phyloP scores from a whole-genome alignment of 495 filamentous ascomycete genomes.

The Xylaria palmicola region DNA sequence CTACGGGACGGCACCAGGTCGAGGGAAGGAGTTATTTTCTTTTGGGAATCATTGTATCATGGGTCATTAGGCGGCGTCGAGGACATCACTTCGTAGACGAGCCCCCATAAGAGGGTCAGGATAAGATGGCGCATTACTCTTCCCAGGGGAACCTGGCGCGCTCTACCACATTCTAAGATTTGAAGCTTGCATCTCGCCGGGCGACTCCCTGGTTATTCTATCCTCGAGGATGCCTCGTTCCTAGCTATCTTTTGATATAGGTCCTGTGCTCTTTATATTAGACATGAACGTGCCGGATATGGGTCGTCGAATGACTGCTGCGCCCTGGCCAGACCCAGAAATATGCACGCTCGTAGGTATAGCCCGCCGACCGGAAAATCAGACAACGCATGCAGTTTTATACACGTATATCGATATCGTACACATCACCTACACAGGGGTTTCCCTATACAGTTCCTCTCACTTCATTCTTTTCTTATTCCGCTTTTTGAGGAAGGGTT shows the following conservation, averaged over 20 bases:
- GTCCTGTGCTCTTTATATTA: neutral
- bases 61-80: conserved; percentile 10
- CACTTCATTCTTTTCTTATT: neutral
- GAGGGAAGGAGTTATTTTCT: conserved; percentile 5
- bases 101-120: conserved; percentile 2
- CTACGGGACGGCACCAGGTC: neutral
- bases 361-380: neutral
- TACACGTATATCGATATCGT: neutral
- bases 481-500: neutral
- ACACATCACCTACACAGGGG: no score
- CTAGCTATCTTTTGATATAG: conserved; percentile 17
- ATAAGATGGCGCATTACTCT: conserved; percentile 13
- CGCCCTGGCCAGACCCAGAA: neutral
- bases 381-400: neutral
- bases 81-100: conserved; percentile 13
- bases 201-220: conserved; percentile 24
- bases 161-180: conserved; percentile 1
- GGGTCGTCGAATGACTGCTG: conserved; percentile 9
- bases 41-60: conserved; percentile 2
- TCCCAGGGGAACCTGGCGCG: no score
- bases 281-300: conserved; percentile 9
- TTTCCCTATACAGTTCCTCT: neutral
- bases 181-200: conserved; percentile 1
- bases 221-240: conserved; percentile 11
- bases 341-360: neutral